phyloP scores from a whole-genome alignment of 805 yeast species.

The Priceomyces melissophilus region DNA sequence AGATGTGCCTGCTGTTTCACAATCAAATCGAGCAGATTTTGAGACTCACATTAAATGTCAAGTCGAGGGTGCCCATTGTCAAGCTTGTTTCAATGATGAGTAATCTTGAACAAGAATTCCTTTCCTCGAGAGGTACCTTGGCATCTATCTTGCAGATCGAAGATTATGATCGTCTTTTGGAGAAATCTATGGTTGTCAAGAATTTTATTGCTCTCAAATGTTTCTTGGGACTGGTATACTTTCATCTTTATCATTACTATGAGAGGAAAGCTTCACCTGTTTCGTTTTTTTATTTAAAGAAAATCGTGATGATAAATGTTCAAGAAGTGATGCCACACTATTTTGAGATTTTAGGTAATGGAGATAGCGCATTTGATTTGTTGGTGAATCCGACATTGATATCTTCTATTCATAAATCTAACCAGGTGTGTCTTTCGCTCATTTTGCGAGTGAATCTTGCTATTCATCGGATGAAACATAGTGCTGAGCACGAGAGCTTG shows the following conservation, averaged over 20 bases:
- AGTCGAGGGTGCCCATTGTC: constrained; percentile 31
- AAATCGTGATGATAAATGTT: constrained; percentile 25
- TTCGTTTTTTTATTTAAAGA: constrained; percentile 36
- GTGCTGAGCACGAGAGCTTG: constrained; percentile 19
- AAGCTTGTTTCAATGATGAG: constrained; percentile 32
- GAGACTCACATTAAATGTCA: constrained; percentile 37
- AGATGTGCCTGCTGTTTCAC: constrained; percentile 27
- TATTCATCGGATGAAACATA: constrained; percentile 20
- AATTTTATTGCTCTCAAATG: constrained; percentile 25
- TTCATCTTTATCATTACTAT: constrained; percentile 42
- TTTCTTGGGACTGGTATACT: constrained; percentile 37
- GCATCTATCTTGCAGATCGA: constrained; percentile 14
- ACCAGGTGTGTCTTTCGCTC: constrained; percentile 26
- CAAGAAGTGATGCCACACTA: constrained; percentile 36
- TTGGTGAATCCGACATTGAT: constrained; percentile 35
- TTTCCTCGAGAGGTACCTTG: constrained; percentile 25
- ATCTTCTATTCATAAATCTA: constrained; percentile 28
- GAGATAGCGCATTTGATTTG: constrained; percentile 34
- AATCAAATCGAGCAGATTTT: constrained; percentile 30
- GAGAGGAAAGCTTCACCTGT: constrained; percentile 28
- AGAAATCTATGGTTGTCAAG: constrained; percentile 20
- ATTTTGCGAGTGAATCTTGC: constrained; percentile 28
- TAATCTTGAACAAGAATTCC: constrained; percentile 33
- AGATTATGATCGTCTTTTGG: constrained; percentile 6
- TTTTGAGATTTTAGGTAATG: constrained; percentile 28